Evolutionary conservation across 768 basidiomycete species (phyloP), one percentile per base, ranked within the genome.

Genomic region (Russula olivacea): DNA sequence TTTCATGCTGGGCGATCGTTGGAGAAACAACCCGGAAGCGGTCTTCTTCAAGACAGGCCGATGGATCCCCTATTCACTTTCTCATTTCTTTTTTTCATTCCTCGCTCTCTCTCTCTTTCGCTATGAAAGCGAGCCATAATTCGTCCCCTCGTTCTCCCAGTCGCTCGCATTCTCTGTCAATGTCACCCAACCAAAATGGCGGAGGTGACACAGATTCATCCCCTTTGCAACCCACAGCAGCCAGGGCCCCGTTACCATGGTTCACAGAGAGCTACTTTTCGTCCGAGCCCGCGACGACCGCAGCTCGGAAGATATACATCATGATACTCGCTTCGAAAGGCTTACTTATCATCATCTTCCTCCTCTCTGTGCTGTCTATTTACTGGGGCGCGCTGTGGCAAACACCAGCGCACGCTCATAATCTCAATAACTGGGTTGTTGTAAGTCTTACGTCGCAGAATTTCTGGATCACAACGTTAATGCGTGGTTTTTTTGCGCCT

Each of bases 301-400:
- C 55, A 1, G 72, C 75, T 19, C 76, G 83, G 21, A 68, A 57
- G 30, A 60, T 69, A 11, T 84, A 82, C 73, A 59, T 80, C 54
- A 78, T 72, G 66, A 74, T 75, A 3, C 72, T 83, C 51, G 6
- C 78, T 7, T 61, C 69, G 11, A 74, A 77, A 19, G 70, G 74
- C 2, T 65, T 75, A 14, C 58, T 71, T 23, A 51, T 78, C 30
- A 69, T 82, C 19, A 69, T 75, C 15, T 49, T 83, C 38, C 69
- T 79, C 23, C 79, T 86, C 63, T 72, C 71, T 0, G 73, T 85
- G 23, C 72, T 86, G 61, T 71, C 83, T 2, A 84, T 87, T 51
- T 86, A 81, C 70, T 87, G 84, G 83, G 84, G 82, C 11, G 79
- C 81, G 14, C 71, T 83, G 4, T 83, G 82, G 73, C 76, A 76